Evolutionary conservation across 2,329 filamentous ascomycete species (phyloP).

Genomic region (Juglanconis oblonga): DNA sequence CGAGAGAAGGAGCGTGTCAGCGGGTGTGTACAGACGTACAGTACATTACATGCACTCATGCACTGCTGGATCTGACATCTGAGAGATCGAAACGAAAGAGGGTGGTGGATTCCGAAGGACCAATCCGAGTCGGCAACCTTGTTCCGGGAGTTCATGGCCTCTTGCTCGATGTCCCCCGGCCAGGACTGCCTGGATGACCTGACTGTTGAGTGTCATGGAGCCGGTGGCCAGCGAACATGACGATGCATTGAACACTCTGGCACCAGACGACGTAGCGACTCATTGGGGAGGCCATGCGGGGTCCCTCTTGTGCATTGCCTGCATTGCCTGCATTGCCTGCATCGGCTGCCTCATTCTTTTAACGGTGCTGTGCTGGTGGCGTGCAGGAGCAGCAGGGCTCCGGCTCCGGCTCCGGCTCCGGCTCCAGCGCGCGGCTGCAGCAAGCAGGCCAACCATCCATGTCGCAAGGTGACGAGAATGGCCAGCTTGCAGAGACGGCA

Average conservation of each 20-base stretch:
- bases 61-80: constrained; percentile 3
- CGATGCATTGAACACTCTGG: constrained; percentile 4
- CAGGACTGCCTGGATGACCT: neutral
- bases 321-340: neutral
- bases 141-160: neutral
- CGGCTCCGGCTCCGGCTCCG: neutral
- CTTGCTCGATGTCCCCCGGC: no score
- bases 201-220: neutral
- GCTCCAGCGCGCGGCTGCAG: neutral
- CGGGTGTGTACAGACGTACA: neutral
- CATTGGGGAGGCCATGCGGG: neutral
- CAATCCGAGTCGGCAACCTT: neutral
- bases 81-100: neutral
- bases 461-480: neutral
- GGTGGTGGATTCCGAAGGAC: neutral
- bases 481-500: constrained; percentile 6
- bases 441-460: neutral
- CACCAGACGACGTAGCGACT: neutral
- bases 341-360: constrained; percentile 2
- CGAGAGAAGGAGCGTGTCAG: neutral
- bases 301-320: neutral
- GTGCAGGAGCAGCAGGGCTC: neutral
- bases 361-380: neutral
- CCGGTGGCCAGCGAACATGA: neutral
- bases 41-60: neutral